Conservation (phyloP, 1,284 basidiomycete genomes). For the Chondrostereum purpureum region DNA sequence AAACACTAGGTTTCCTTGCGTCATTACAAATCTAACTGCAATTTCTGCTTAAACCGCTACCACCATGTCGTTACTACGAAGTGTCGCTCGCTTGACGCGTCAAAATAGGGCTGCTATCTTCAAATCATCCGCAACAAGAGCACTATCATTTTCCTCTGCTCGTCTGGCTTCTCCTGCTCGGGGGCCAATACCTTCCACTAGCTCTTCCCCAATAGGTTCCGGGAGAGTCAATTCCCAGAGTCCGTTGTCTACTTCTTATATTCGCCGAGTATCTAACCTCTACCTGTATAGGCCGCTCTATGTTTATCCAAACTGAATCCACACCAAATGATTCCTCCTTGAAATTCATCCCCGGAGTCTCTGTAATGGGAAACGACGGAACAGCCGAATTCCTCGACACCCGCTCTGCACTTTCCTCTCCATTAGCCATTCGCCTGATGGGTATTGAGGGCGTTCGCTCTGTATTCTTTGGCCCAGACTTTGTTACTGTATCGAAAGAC, state of each 20-base stretch:
- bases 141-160: neutral
- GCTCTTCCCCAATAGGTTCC: neutral
- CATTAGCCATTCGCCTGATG: constrained; percentile 89
- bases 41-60: neutral
- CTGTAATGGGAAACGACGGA: constrained; percentile 80
- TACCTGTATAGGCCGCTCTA: constrained; percentile 75
- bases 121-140: neutral
- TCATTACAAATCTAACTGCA: neutral
- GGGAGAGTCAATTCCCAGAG: neutral
- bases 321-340: constrained; percentile 97
- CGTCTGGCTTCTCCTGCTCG: neutral
- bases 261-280: too few species aligned
- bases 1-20: too few species aligned
- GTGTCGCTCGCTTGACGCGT: neutral
- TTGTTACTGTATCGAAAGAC: constrained; percentile 94
- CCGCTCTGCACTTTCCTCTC: constrained; percentile 76
- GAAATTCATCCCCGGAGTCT: constrained; percentile 93
- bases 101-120: neutral
- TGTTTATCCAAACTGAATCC: constrained; percentile 97
- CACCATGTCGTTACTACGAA: neutral
- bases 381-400: constrained; percentile 94
- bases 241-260: too few species aligned
- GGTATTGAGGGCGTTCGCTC: constrained; percentile 85
- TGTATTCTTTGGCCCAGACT: constrained; percentile 97
- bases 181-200: neutral